Evolutionary conservation across 371 early-diverging fungal species (phyloP).

Genomic region (Apophysomyces sp.): DNA sequence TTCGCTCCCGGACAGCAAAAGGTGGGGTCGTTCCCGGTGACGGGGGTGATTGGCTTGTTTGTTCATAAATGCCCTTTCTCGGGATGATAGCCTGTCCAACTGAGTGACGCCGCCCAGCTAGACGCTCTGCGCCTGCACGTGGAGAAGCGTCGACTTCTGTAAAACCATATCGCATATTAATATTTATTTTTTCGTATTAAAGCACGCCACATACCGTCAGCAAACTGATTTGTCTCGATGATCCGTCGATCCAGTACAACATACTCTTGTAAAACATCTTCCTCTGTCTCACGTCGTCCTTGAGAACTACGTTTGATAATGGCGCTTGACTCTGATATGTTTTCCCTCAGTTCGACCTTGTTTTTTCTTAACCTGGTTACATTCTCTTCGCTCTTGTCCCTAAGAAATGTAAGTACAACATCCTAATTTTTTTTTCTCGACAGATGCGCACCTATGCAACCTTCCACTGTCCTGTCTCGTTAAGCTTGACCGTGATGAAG

Average conservation of each 20-base stretch:
- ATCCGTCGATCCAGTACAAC: slow-evolving; percentile 83
- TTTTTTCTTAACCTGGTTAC: not conserved
- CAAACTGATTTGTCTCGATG: slow-evolving; percentile 86
- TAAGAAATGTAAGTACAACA: not conserved
- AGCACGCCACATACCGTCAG: slow-evolving; percentile 78
- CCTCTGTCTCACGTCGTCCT: slow-evolving; percentile 28
- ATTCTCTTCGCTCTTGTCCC: not conserved
- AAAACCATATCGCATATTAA: not conserved
- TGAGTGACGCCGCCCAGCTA: slow-evolving; percentile 1
- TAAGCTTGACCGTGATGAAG: not conserved
- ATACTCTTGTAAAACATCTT: slow-evolving; percentile 75
- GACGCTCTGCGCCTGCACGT: slow-evolving; percentile 5
- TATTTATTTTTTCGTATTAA: not conserved
- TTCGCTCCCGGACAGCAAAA: slow-evolving; percentile 37
- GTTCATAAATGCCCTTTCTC: slow-evolving; percentile 8
- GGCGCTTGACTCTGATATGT: not conserved
- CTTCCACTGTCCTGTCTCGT: not conserved
- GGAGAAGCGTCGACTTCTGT: slow-evolving; percentile 26
- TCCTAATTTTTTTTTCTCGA: not conserved
- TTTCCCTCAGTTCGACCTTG: slow-evolving; percentile 2
- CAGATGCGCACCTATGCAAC: not conserved
- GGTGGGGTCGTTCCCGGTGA: slow-evolving; percentile 38
- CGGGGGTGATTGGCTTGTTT: slow-evolving; percentile 20
- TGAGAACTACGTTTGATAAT: not conserved
- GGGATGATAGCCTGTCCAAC: slow-evolving; percentile 16